phyloP scores from a whole-genome alignment of 2,329 filamentous ascomycete genomes.

The Pyricularia pennisetigena region DNA sequence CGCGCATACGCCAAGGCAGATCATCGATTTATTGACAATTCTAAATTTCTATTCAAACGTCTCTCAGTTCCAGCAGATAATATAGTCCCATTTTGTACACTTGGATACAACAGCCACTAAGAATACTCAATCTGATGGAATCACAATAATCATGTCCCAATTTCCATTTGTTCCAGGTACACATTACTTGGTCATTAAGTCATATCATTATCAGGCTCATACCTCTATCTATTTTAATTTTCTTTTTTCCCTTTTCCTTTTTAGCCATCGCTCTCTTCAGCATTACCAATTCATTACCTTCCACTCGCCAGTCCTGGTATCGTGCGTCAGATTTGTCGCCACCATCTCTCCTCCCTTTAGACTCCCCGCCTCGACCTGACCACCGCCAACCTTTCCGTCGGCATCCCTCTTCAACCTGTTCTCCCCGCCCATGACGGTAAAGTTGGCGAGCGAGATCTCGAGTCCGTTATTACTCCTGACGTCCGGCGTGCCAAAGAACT shows the following conservation, averaged over 20 bases:
- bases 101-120: neutral
- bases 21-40: neutral
- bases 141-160: too few relatives aligned
- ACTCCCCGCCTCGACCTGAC: slow-evolving; percentile 40
- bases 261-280: neutral
- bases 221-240: neutral
- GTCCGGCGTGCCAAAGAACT: slow-evolving; percentile 54
- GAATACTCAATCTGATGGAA: too few relatives aligned
- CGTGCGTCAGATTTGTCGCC: slow-evolving; percentile 41
- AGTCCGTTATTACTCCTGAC: slow-evolving; percentile 48
- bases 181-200: neutral
- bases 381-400: slow-evolving; percentile 22
- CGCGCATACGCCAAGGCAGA: neutral
- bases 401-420: slow-evolving; percentile 38
- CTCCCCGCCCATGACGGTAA: slow-evolving; percentile 53
- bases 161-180: too few relatives aligned
- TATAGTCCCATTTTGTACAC: neutral
- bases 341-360: slow-evolving; percentile 35
- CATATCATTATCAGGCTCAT: neutral
- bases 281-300: slow-evolving; percentile 5
- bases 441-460: slow-evolving; percentile 60
- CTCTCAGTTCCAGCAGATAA: neutral
- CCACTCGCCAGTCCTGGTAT: slow-evolving; percentile 10
- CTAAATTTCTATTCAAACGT: neutral
- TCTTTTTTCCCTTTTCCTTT: too few relatives aligned